Conservation (phyloP, 495 filamentous ascomycete species). For the Penicillium psychrofluorescens region DNA sequence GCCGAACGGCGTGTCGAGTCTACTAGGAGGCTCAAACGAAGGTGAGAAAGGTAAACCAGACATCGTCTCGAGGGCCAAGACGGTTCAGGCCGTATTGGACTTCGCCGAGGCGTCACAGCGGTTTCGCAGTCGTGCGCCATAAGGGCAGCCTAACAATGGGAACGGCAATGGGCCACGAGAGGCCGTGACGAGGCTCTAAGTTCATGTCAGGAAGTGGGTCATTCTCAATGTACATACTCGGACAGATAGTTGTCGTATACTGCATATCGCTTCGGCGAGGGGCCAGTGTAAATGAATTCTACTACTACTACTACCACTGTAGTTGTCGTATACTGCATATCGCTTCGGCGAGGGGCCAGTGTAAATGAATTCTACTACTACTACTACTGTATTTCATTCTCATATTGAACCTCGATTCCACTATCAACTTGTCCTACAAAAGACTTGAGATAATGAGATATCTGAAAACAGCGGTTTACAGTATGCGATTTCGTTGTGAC, state of each 20-base stretch:
- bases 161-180: background rate
- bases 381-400: too few relatives aligned
- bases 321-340: slow-evolving; percentile 2
- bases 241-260: background rate
- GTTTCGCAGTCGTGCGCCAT: background rate
- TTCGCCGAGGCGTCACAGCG: slow-evolving; percentile 9
- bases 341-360: background rate
- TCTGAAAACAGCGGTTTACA: too few relatives aligned
- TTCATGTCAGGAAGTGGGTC: background rate
- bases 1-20: background rate
- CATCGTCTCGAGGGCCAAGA: background rate
- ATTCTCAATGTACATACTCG: background rate
- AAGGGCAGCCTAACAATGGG: slow-evolving; percentile 1
- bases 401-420: too few relatives aligned
- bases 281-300: background rate
- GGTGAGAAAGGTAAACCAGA: slow-evolving; percentile 4
- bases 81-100: slow-evolving; percentile 4
- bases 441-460: too few relatives aligned
- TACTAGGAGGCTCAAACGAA: slow-evolving; percentile 6
- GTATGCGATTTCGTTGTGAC: too few relatives aligned
- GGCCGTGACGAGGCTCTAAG: background rate
- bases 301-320: too few relatives aligned
- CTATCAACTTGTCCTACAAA: too few relatives aligned
- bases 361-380: background rate
- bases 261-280: slow-evolving; percentile 2